These are phyloP conservation scores for Atkinsonella hypoxylon DNA, from an alignment of 2,329 filamentous ascomycete genomes.

Conservation along the genomic window DNA sequence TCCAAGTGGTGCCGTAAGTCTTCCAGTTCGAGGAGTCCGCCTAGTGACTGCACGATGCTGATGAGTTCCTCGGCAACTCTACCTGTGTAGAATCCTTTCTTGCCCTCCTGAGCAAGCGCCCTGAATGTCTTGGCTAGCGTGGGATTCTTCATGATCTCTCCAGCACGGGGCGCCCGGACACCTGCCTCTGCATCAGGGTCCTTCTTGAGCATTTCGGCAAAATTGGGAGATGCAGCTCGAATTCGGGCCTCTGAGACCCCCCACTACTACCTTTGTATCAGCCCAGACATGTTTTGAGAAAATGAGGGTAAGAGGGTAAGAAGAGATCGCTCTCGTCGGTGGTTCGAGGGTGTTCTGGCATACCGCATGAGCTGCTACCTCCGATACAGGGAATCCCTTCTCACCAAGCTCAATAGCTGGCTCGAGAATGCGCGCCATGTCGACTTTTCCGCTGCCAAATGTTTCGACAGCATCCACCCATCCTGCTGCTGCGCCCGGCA, in stretches of 20 bases:
- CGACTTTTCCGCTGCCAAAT: conserved; percentile 80
- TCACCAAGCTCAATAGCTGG: conserved; percentile 82
- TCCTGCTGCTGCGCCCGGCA: conserved; percentile 82
- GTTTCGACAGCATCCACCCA: conserved; percentile 84
- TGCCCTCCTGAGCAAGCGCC: conserved; percentile 65
- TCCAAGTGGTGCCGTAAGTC: conserved; percentile 68
- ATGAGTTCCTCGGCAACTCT: conserved; percentile 71
- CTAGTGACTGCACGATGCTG: conserved; percentile 62
- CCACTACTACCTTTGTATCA: conserved; percentile 50
- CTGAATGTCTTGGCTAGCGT: conserved; percentile 73
- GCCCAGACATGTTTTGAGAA: neutral
- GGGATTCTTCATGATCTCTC: conserved; percentile 83
- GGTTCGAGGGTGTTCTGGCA: conserved; percentile 20
- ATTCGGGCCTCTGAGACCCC: conserved; percentile 48
- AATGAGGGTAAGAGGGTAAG: neutral
- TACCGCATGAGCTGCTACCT: conserved; percentile 59
- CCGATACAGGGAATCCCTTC: conserved; percentile 79
- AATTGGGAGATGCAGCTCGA: conserved; percentile 70
- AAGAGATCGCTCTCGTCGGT: too few relatives aligned
- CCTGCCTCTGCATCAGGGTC: conserved; percentile 58
- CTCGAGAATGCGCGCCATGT: conserved; percentile 61
- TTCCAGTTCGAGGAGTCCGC: conserved; percentile 65
- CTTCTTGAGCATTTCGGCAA: conserved; percentile 72
- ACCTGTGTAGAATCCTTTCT: conserved; percentile 83
- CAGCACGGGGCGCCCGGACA: conserved; percentile 60